Evolutionary conservation across 306 rosid species (phyloP), one percentile per base, ranked within the genome.

Genomic region (Gynostemma pentaphyllum): DNA sequence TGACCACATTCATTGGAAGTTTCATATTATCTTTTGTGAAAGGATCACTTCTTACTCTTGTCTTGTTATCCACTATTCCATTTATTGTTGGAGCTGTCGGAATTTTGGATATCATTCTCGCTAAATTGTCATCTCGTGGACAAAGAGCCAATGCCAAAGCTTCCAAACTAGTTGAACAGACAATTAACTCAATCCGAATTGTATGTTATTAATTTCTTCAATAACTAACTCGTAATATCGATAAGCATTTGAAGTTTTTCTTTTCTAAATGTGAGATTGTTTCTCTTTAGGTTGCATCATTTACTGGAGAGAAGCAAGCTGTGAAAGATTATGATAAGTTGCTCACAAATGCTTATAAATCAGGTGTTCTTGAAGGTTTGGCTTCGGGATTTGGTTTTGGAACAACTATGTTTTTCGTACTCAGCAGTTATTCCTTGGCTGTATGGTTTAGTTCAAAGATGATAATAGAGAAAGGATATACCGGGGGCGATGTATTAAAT

Each of bases 261-360:
- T 23, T n/a, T n/a, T 13, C 37, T 37, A 19, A 13, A 72, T 45
- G 16, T n/a, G n/a, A n/a, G n/a, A n/a, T n/a, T n/a, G n/a, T n/a
- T 64, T 44, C 39, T 27, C 53, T 72, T 70, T 80, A 91, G 97
- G 95, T 87, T 68, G 95, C 92, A 56, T 83, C 97, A 37, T 91
- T 88, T 79, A 85, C 97, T 0, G 95, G 98, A 54, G 98, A 91
- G 76, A 88, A 78, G 66, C 78, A 74, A 74, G 89, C 96, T 39
- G 69, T 85, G 62, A 70, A 78, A 21, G 78, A 76, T 37, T 87
- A 90, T 66, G 73, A 87, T 48, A 71, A 60, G 32, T 85, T 83
- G 46, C 75, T 90, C n/a, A 60, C 60, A 54, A 64, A 75, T 67
- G 87, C 94, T 14, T 87, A 87, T 72, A 69, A 65, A 65, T 66